Evolutionary conservation across 345 rosid genomes (phyloP).

Genomic region (Eucalyptus pumila): DNA sequence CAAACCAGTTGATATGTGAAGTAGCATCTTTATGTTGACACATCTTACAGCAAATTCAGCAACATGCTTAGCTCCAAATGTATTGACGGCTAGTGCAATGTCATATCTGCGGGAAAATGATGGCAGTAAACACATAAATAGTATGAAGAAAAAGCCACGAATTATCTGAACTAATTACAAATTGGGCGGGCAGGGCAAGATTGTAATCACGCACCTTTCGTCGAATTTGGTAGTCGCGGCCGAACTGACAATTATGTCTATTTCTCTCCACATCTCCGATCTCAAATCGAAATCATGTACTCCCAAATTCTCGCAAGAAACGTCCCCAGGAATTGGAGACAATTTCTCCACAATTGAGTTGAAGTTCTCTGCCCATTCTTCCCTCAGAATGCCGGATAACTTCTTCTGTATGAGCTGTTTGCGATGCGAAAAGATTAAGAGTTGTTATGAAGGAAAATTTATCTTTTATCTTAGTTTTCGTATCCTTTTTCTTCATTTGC

Average conservation of each 20-base stretch:
- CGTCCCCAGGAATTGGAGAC: constrained; percentile 11
- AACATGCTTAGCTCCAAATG: constrained; percentile 48
- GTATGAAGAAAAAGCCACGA: background rate
- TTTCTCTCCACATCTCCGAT: constrained; percentile 9
- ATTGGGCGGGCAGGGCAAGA: background rate
- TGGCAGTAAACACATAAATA: background rate
- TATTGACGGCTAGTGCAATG: constrained; percentile 40
- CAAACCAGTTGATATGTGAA: constrained; percentile 36
- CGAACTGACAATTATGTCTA: constrained; percentile 17
- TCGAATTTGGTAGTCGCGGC: constrained; percentile 35
- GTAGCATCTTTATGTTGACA: constrained; percentile 22
- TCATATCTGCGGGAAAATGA: constrained; percentile 13
- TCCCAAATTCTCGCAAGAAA: constrained; percentile 9
- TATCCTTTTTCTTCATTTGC: background rate
- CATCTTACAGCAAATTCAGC: constrained; percentile 47
- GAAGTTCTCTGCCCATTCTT: background rate
- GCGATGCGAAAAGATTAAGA: background rate
- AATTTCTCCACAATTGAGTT: background rate
- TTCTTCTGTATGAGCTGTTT: background rate
- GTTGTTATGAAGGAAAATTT: background rate
- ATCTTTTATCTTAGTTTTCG: background rate
- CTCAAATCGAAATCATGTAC: background rate
- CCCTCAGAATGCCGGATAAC: constrained; percentile 2
- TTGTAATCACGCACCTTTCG: constrained; percentile 12
- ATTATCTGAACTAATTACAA: background rate